Evolutionary conservation across 169 alveolate genomes (phyloP).

Genomic region (Babesia caballi): DNA sequence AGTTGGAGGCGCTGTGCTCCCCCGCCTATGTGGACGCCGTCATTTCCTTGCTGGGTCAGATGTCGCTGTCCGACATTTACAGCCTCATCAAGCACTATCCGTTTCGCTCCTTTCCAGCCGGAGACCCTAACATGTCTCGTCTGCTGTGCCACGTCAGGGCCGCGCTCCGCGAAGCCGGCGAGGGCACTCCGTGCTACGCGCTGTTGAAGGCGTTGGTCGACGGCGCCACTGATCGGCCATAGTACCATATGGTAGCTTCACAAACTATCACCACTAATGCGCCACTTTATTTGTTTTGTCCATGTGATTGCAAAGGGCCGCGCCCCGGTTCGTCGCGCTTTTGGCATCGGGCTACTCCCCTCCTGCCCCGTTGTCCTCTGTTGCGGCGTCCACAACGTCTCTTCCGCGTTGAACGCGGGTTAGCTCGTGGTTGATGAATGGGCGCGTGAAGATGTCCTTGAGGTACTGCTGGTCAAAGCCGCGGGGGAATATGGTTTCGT

Average conservation of each 20-base stretch:
- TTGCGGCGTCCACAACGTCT: too few species aligned
- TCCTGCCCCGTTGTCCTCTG: too few species aligned
- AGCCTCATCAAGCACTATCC: constrained; percentile 13
- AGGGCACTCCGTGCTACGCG: background rate
- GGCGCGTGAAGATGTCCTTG: constrained; percentile 75
- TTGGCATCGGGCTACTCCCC: too few species aligned
- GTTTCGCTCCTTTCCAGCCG: background rate
- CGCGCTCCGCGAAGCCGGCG: background rate
- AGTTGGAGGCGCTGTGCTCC: constrained; percentile 10
- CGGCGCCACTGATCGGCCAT: constrained; percentile 2
- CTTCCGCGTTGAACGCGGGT: too few species aligned
- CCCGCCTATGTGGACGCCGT: constrained; percentile 16
- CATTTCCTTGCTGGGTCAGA: background rate
- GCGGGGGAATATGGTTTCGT: constrained; percentile 79
- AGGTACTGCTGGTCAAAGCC: constrained; percentile 86
- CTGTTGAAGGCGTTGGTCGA: background rate
- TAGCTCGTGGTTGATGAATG: constrained; percentile 60
- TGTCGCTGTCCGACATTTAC: background rate
- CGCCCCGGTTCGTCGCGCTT: too few species aligned
- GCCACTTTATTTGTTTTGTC: background rate
- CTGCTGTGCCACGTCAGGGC: background rate
- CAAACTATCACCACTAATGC: too few species aligned
- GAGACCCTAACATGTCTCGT: background rate
- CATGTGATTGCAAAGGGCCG: too few species aligned
- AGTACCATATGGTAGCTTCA: too few species aligned